Base-by-base conservation (phyloP, 1,139 yeast species). In the Saccharomyces uvarum region DNA sequence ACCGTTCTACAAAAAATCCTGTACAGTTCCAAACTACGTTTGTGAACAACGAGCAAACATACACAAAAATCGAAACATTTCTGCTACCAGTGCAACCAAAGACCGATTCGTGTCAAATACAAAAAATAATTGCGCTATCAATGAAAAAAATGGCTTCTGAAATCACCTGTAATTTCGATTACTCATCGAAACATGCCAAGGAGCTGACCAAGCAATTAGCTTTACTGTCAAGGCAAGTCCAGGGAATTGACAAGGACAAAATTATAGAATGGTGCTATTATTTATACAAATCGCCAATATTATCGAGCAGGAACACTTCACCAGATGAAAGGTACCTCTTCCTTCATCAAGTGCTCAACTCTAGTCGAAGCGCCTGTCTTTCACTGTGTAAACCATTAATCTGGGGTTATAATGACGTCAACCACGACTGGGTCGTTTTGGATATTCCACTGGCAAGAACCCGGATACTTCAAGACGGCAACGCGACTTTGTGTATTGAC, bases 321-420 rank as follows among this genome's bases (percentile, higher is more conserved):
- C 62, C 62, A 2, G 64, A 61, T 50, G 59, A 61, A 51, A 51
- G 61, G 32, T 50, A 53, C 5, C 28, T 58, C 7, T 57, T 53
- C 31, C 56, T 57, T 16, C 54, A 56, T 29, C 51, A 33, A 14
- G 51, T 61, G 16, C 44, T 57, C 28, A 53, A 52, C 19, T 51
- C 54, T 28, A 31, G 42, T 24, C 19, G 19, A 28, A 48, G 47
- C 24, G 41, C 28, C 11, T 24, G 50, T 13, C 48, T 51, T 13
- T 16, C 32, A 24, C 11, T 48, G 7, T 48, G 50, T 11, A 48
- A 19, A 48, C 50, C 50, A 1, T 31, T 14, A 3, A 19, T 48
- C 8, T 27, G 29, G 41, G 5, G 24, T 6, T 48, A 28, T 21
- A 19, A 14, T 28, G 28, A 6, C 19, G 4, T 6, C 9, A 38